Evolutionary conservation across 1,284 basidiomycete species (phyloP).

Genomic region (Sutorius eximius): DNA sequence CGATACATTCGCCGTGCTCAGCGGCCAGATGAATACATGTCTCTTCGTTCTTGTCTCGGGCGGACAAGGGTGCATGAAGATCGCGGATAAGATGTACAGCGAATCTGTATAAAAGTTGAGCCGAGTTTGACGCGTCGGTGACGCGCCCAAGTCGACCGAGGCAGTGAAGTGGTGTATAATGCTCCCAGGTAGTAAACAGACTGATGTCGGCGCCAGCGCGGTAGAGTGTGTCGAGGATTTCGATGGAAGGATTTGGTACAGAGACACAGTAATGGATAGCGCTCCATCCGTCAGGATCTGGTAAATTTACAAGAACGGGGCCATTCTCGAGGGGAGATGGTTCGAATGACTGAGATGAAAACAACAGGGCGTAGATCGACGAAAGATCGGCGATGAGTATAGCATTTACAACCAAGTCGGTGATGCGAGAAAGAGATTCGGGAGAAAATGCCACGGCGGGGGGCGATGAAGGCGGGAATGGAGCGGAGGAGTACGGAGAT

Average conservation of each 20-base stretch:
- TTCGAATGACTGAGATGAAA: constrained; percentile 45
- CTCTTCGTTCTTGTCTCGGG: constrained; percentile 79
- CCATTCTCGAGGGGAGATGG: constrained; percentile 43
- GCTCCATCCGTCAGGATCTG: constrained; percentile 67
- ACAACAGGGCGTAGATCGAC: constrained; percentile 56
- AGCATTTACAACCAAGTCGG: constrained; percentile 52
- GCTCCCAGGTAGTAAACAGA: constrained; percentile 62
- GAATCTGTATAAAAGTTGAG: constrained; percentile 52
- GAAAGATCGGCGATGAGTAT: constrained; percentile 49
- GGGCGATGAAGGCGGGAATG: constrained; percentile 11
- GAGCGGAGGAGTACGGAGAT: constrained; percentile 27
- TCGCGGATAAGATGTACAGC: constrained; percentile 65
- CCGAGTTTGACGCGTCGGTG: constrained; percentile 38
- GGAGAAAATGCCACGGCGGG: constrained; percentile 37
- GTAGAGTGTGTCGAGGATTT: constrained; percentile 65
- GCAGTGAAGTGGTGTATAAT: constrained; percentile 69
- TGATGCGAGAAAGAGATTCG: constrained; percentile 39
- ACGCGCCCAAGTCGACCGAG: constrained; percentile 55
- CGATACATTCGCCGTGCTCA: constrained; percentile 75
- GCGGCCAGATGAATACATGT: constrained; percentile 95
- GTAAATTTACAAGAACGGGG: constrained; percentile 57
- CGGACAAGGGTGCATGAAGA: constrained; percentile 63
- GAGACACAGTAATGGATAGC: constrained; percentile 68
- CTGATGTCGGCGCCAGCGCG: constrained; percentile 71
- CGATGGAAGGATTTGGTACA: constrained; percentile 52